Conservation (phyloP, 805 yeast species). For the Isabelozyma gotoi region DNA sequence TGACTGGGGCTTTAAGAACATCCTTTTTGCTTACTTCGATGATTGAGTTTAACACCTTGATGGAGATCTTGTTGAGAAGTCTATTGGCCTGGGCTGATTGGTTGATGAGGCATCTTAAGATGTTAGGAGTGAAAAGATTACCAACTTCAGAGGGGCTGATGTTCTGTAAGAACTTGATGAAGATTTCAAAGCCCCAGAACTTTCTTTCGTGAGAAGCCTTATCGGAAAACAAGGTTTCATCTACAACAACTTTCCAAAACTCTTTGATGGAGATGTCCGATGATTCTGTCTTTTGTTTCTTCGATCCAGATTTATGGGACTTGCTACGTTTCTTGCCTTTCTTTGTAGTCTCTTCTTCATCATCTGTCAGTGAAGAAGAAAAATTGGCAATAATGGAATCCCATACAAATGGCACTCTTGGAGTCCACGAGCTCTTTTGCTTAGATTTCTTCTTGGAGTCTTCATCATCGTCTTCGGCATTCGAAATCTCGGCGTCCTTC, state of each 20-base stretch:
- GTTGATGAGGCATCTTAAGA: conserved; percentile 71
- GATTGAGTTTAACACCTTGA: conserved; percentile 46
- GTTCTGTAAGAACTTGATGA: conserved; percentile 44
- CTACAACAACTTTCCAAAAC: conserved; percentile 79
- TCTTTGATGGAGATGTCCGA: conserved; percentile 44
- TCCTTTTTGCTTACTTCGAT: conserved; percentile 35
- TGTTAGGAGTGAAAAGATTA: conserved; percentile 56
- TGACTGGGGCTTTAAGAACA: conserved; percentile 37
- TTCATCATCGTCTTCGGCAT: conserved; percentile 32
- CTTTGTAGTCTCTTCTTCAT: conserved; percentile 18
- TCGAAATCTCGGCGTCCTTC: conserved; percentile 50
- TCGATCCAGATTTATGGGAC: conserved; percentile 22
- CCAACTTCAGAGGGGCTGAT: conserved; percentile 16
- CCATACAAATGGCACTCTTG: conserved; percentile 80
- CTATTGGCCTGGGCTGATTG: conserved; percentile 71
- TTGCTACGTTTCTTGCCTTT: conserved; percentile 38
- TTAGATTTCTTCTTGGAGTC: conserved; percentile 29
- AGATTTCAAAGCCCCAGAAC: conserved; percentile 79
- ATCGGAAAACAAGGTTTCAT: conserved; percentile 74
- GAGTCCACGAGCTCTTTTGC: conserved; percentile 71
- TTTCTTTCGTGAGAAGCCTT: conserved; percentile 84
- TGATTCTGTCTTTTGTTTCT: conserved; percentile 16
- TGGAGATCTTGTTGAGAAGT: conserved; percentile 65
- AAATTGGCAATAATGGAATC: conserved; percentile 51
- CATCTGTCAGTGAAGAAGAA: conserved; percentile 11